Evolutionary conservation across 805 yeast genomes (phyloP).

Genomic region (Komagataella pastoris): DNA sequence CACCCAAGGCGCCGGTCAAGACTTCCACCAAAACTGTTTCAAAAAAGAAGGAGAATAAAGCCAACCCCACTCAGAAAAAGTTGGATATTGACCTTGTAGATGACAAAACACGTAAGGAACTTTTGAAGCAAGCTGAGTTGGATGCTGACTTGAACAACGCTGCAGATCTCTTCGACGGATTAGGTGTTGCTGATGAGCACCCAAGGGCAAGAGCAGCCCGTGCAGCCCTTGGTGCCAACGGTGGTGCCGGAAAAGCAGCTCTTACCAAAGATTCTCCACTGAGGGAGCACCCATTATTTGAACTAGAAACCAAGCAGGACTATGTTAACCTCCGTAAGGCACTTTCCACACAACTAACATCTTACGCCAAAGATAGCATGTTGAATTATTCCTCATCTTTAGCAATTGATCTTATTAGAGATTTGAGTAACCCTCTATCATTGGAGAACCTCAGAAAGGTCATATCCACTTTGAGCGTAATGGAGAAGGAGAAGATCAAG

Average conservation of each 20-base stretch:
- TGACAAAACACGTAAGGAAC: constrained; percentile 57
- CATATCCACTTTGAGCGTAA: constrained; percentile 68
- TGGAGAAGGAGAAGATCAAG: constrained; percentile 74
- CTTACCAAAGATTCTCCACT: constrained; percentile 53
- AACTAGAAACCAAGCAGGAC: constrained; percentile 69
- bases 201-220: constrained; percentile 40
- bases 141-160: constrained; percentile 86
- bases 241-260: constrained; percentile 18
- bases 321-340: constrained; percentile 69
- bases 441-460: constrained; percentile 80
- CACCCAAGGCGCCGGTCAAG: constrained; percentile 48
- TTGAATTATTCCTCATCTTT: constrained; percentile 62
- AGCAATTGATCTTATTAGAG: constrained; percentile 79
- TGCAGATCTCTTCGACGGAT: constrained; percentile 78
- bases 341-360: constrained; percentile 44
- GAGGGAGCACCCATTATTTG: constrained; percentile 69
- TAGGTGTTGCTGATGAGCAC: constrained; percentile 41
- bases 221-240: constrained; percentile 24
- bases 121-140: constrained; percentile 69
- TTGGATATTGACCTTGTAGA: constrained; percentile 59
- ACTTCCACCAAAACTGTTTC: constrained; percentile 14
- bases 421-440: constrained; percentile 66
- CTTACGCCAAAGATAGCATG: constrained; percentile 45
- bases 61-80: constrained; percentile 23
- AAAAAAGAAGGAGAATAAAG: constrained; percentile 23